Base-by-base conservation (phyloP, 2,329 filamentous ascomycete species). In the Phialophora tarda region DNA sequence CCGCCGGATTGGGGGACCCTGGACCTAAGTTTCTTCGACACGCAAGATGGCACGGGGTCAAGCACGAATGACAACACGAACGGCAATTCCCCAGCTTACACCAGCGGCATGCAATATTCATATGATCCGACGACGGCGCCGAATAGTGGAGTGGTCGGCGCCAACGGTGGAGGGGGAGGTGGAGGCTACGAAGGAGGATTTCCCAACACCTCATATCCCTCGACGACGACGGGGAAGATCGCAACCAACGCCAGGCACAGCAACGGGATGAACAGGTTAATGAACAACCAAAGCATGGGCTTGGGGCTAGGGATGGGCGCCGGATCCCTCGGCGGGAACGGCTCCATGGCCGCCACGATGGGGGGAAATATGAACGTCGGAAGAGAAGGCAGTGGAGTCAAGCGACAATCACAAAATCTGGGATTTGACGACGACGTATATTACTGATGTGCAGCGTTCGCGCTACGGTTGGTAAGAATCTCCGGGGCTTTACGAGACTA, bases 1-100 rank as follows among this genome's bases (percentile, higher is more conserved):
- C 58, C 53, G n/a, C 65, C 62, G 30, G 71, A 72, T 34, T 73
- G 70, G 70, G 59, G 59, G 4, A 67, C 53, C 11, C 59, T 73
- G 28, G 68, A 69, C 30, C 34, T 70, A n/a, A 66, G 55, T 8
- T 66, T 68, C 64, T 69, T 68, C 26, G 69, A 68, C 41, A 60
- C 55, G 5, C 59, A 47, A 26, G 60, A 65, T 56, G 64, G 63
- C 50, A 55, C 55, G 28, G 53, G 50, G 24, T 53, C 44, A 48
- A 51, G 53, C 10, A 44, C 53, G 21, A 28, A 59, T 38, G 26
- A n/a, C 53, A 54, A 61, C 30, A 67, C 64, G 26, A 63, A 63
- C 55, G 62, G 58, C 21, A 69, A 63, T 53, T 69, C 67, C n/a
- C 67, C 67, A 3, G 57, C 51, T 2, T 59, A 59, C 58, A 59